Conservation (phyloP, 2,329 filamentous ascomycete genomes). For the Penicillium sp. region DNA sequence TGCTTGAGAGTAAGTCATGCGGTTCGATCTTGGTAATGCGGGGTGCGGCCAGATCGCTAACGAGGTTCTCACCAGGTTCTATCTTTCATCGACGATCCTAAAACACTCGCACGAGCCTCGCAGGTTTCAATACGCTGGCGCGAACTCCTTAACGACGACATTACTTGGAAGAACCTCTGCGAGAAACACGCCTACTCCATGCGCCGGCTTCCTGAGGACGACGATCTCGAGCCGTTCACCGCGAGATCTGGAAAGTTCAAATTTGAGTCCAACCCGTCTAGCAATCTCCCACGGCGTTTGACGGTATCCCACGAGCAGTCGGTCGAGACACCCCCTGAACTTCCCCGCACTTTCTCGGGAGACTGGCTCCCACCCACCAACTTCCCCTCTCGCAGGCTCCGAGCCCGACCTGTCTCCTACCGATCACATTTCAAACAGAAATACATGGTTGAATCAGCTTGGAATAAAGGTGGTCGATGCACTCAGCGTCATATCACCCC, state of each 20-base stretch:
- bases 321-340: slow-evolving; percentile 47
- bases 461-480: slow-evolving; percentile 84
- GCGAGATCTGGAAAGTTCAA: slow-evolving; percentile 23
- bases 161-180: slow-evolving; percentile 96
- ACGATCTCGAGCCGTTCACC: slow-evolving; percentile 34
- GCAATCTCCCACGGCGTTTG: slow-evolving; percentile 25
- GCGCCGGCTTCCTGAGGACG: slow-evolving; percentile 51
- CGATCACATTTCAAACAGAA: slow-evolving; percentile 97
- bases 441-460: slow-evolving; percentile 94
- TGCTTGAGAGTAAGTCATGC: slow-evolving; percentile 68
- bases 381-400: slow-evolving; percentile 42
- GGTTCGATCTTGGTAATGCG: not conserved
- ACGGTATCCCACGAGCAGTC: slow-evolving; percentile 31
- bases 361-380: slow-evolving; percentile 31
- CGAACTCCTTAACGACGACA: slow-evolving; percentile 89
- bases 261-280: slow-evolving; percentile 19
- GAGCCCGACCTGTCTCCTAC: slow-evolving; percentile 71
- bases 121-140: slow-evolving; percentile 96
- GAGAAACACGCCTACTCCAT: slow-evolving; percentile 96
- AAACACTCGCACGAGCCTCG: slow-evolving; percentile 84
- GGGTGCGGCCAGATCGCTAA: not conserved
- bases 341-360: slow-evolving; percentile 38
- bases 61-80: slow-evolving; percentile 60
- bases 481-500: slow-evolving; percentile 86
- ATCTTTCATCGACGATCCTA: slow-evolving; percentile 95